Base-by-base conservation (phyloP, 495 filamentous ascomycete species). In the Lasiosphaeris hirsuta region DNA sequence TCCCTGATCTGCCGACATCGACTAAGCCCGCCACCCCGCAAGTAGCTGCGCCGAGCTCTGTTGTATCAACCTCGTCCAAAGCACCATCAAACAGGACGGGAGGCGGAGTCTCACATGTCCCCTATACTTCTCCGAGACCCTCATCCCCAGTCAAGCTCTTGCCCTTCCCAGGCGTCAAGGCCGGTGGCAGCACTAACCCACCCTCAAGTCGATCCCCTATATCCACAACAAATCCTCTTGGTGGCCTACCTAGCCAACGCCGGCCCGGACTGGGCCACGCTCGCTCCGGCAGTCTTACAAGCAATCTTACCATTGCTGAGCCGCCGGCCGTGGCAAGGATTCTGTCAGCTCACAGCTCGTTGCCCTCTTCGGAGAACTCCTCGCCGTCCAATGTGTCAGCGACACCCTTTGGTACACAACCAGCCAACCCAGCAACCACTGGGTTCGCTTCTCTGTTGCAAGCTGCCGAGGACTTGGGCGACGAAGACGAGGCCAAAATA, bases 401-500 rank as follows among this genome's bases (percentile, higher is more conserved):
- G 0, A 48, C 68, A 1, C 38, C 60, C 0, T 49, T 64, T 11
- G 40, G 34, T 10, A 30, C 59, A 7, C 30, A 64, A 10, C 49
- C 62, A 15, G 51, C n/a, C 50, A 64, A 53, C 9, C 41, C 65
- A 11, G 58, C 67, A 5, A 48, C 48, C 0, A 18, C 53, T 10
- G 68, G 68, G 9, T 66, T 77, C 47, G 74, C 78, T 5, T 77
- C 78, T 3, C 71, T 79, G 23, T 72, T 79, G 17, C 76, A 77
- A 60, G 72, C 73, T 19, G 75, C 76, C 10, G 78, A 82, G 33
- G 78, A 81, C n/a, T 69, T 78, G 44, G 60, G 64, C 9, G 65
- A 65, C 19, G 36, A 54, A 8, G 65, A 66, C 19, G 70, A 72
- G 0, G 64, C 63, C 14, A 58, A 65, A 11, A 48, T 64, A n/a